Evolutionary conservation across 192 early-diverging fungal genomes (phyloP), one percentile per base, ranked within the genome.

Genomic region (Rhizoclosmatium globosum): DNA sequence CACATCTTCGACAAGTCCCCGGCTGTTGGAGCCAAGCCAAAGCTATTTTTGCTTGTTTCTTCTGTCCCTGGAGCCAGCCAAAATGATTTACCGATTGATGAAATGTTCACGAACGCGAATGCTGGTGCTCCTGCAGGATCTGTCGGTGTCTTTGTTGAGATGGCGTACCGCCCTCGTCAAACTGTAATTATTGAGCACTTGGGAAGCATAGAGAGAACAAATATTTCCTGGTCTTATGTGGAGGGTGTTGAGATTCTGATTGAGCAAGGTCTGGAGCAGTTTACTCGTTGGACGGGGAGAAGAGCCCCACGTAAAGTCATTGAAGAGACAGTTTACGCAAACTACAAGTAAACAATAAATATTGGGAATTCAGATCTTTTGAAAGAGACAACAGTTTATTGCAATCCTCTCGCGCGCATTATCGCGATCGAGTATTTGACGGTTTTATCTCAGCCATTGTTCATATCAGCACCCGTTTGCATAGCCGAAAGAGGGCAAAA

Each of bases 181-280:
- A 99, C 98, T 0, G 87, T 89, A n/a, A 85, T 98, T 61, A 69
- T 99, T 39, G 74, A 84, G 75, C 87, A 91, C 73, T 90, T 93
- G 9, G 87, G 88, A 2, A 93, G 92, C n/a, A 43, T 68, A 3
- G 59, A 42, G 31, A 59, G 72, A 23, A 64, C 72, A 2, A 59
- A 74, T 43, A 62, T 74, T 43, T 74, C 72, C 6, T 77, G 78
- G 64, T 87, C 83, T 82, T 68, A 47, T 38, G 91, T 96, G 3
- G 92, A 94, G 82, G 98, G 98, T 45, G 89, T 97, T 46, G 90
- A 95, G 65, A 90, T 99, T 0, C 86, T 99, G 78, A 88, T 96
- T 48, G 94, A 94, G 80, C 98, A 99, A 83, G 98, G 96, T 39
- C 85, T 94, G 56, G 93, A 93, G 76, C 98, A 99, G 86, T 94